A percentile compares a stretch with the other conserved stretches of the same genome.
These are phyloP conservation scores for Bipolaris cookei DNA, from an alignment of 2,329 filamentous ascomycete genomes.

Conservation along the genomic window DNA sequence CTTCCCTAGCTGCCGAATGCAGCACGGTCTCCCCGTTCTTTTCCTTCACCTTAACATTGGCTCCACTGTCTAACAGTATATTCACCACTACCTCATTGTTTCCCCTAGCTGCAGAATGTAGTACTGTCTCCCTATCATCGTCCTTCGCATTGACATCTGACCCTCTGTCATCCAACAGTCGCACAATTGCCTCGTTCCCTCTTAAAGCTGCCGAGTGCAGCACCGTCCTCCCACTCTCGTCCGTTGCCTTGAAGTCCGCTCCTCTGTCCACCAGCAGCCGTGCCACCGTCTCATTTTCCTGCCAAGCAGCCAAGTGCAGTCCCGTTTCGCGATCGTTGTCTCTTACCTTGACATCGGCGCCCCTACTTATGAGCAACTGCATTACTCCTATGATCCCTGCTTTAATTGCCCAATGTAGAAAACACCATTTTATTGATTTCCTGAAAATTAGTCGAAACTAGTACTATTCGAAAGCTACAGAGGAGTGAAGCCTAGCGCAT, in stretches of 20 bases:
- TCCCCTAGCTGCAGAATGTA: background rate
- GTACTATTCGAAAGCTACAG: too few relatives aligned
- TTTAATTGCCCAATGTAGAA: too few relatives aligned
- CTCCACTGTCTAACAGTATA: too few relatives aligned
- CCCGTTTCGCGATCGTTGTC: too few relatives aligned
- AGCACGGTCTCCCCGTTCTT: background rate
- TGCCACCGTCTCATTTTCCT: background rate
- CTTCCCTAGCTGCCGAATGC: background rate
- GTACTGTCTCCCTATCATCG: background rate
- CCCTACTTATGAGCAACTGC: too few relatives aligned
- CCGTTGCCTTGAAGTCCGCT: slow-evolving; percentile 8
- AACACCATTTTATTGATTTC: too few relatives aligned
- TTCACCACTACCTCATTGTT: background rate
- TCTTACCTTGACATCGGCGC: too few relatives aligned
- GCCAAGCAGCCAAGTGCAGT: background rate
- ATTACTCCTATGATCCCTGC: too few relatives aligned
- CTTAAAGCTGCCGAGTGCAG: background rate
- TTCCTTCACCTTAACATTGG: slow-evolving; percentile 4
- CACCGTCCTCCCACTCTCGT: background rate
- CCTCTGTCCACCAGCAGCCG: background rate
- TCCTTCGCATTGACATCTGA: slow-evolving; percentile 1
- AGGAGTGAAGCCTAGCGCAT: too few relatives aligned
- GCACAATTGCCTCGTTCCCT: background rate
- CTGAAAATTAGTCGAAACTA: too few relatives aligned
- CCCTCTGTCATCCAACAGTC: background rate